Evolutionary conservation across 495 filamentous ascomycete species (phyloP), one percentile per base, ranked within the genome.

Genomic region (Xylaria curta): DNA sequence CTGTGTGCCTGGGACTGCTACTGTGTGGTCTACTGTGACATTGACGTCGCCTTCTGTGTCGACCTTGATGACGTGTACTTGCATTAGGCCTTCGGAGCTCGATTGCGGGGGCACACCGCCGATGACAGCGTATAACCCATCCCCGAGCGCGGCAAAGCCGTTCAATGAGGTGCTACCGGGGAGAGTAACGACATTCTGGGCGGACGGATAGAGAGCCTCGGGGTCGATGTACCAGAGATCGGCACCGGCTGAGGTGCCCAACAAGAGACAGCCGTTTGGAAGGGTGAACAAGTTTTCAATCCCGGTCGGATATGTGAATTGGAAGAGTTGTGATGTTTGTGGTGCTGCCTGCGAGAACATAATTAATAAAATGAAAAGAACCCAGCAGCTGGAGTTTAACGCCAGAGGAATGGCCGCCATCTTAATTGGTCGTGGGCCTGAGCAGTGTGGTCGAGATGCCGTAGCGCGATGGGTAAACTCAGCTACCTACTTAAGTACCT

Each of bases 181-280:
- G 68, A 84, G 77, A 3, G 77, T 72, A 62, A 76, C 71, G 56
- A 83, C 67, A 26, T 79, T 63, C 17, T 76, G 46, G 8, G 80
- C 77, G 3, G 44, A 44, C 24, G 73, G 78, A 31, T 40, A 63
- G 0, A 69, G 12, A 36, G 69, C n/a, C 42, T 53, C 36, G 9
- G 80, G 79, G 66, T 81, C 68, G 53, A 78, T 59, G 19, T 75
- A 76, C 42, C 71, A 81, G 66, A 80, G 47, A 46, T 64, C 24
- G 47, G 59, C 33, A 8, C 53, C 21, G 24, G 26, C 59, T 17
- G 87, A 89, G 62, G 84, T 83, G 15, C 68, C 46, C 17, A 70
- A 36, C 13, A 70, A 59, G 46, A 70, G 68, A 36, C 68, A 64
- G 33, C 59, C 59, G 19, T 70, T 64, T 15, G 68, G 68, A 17